Base-by-base conservation (phyloP, 2,329 filamentous ascomycete species). In the Allantophomopsis cytisporea region DNA sequence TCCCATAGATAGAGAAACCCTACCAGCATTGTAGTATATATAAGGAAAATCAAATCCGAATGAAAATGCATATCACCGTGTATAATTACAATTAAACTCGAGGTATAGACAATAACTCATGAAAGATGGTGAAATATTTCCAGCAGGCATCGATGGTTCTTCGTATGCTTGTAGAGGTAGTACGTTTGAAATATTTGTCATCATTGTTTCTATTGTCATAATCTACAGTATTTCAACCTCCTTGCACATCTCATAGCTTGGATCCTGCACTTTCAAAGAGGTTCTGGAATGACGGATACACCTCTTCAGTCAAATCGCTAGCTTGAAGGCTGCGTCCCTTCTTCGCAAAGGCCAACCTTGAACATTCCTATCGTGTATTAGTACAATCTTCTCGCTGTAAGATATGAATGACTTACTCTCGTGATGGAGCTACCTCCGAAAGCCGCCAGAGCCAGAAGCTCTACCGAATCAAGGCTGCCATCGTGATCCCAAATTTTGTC, bases 71-170 rank as follows among this genome's bases (percentile, higher is more conserved):
- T 10, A 3, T 28, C 10, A 12, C 7, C 23, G 5, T 20, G 18
- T 20, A 4, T 12, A 28, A 10, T 28, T 28, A 6, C 5, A 28
- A 4, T 8, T 12, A 28, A 28, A 12, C 10, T 28, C 8, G 83
- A 73, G 84, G 55, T 87, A 93, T 57, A 66, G 88, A 42, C 61
- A 98, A 52, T 86, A 94, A 63, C 96, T 91, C 62, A 91, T 91
- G 1, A 95, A 94, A 48, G 96, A 91, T 61, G 71, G 91, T 49
- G 88, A 95, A 63, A 80, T 82, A 43, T 60, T 96, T 52, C 88
- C 89, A 38, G 85, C 88, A 34, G 60, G 94, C n/a, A n/a, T n/a
- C n/a, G n/a, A n/a, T n/a, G n/a, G n/a, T n/a, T n/a, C n/a, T n/a
- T n/a, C n/a, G n/a, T n/a, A n/a, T n/a, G n/a, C n/a, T n/a, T n/a